Conservation (phyloP, 441 rosid species). For the Hura crepitans region DNA sequence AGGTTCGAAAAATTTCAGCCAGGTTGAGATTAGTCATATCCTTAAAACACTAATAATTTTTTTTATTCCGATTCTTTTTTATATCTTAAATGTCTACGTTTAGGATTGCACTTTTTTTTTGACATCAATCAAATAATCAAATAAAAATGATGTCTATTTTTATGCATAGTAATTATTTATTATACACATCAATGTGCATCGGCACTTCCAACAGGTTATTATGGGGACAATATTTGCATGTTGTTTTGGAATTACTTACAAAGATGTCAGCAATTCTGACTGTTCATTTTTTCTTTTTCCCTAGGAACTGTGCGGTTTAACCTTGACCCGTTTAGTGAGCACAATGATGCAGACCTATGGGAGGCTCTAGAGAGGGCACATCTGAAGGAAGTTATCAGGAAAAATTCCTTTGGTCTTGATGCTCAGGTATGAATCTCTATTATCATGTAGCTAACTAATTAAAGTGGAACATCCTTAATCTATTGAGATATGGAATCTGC, state of each 20-base stretch:
- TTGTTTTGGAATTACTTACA: not conserved
- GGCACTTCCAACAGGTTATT: not conserved
- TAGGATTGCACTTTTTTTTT: not conserved
- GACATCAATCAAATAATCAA: not conserved
- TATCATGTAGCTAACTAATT: not conserved
- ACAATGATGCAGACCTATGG: constrained; percentile 89
- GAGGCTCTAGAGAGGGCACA: constrained; percentile 95
- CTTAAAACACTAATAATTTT: not conserved
- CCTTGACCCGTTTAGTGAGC: constrained; percentile 90
- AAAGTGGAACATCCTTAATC: not conserved
- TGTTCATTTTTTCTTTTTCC: constrained; percentile 16
- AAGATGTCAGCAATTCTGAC: constrained; percentile 3
- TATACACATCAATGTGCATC: not conserved
- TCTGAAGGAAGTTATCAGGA: constrained; percentile 75
- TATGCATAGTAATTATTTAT: not conserved
- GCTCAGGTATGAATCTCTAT: constrained; percentile 51
- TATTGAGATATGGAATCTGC: not conserved
- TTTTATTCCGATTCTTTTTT: too few species aligned
- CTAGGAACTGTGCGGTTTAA: constrained; percentile 88
- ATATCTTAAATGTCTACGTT: too few species aligned
- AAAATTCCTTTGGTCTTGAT: constrained; percentile 65
- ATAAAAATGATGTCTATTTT: not conserved
- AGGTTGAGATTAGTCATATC: not conserved
- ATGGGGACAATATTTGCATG: not conserved
- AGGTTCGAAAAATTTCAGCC: not conserved